Evolutionary conservation across 2,329 filamentous ascomycete genomes (phyloP).

Genomic region (Fusarium sp.): DNA sequence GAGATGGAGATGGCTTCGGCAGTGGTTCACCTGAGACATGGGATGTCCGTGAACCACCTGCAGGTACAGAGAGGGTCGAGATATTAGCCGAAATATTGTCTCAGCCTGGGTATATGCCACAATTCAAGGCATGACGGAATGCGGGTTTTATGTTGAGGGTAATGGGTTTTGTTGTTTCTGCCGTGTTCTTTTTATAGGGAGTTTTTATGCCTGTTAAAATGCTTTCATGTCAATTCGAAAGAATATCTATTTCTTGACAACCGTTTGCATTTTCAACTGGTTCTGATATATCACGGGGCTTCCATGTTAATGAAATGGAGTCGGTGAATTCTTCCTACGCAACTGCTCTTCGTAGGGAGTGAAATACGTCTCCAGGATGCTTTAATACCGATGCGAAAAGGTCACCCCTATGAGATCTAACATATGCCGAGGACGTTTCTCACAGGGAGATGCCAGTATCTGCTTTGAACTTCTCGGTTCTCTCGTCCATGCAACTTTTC

Average conservation of each 20-base stretch:
- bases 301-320: neutral
- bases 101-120: conserved; percentile 18
- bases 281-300: neutral
- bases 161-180: conserved; percentile 14
- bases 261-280: neutral
- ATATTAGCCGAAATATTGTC: neutral
- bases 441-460: neutral
- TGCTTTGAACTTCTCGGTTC: neutral
- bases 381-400: neutral
- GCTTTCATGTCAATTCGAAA: conserved; percentile 4
- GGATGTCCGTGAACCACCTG: neutral
- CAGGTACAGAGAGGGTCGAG: neutral
- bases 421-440: neutral
- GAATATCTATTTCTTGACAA: neutral
- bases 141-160: conserved; percentile 15
- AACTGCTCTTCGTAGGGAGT: neutral
- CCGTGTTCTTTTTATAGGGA: conserved; percentile 1
- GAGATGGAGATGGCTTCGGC: neutral
- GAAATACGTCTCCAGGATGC: neutral
- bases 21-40: neutral
- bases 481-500: neutral
- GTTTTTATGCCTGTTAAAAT: conserved; percentile 16
- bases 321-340: neutral
- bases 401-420: neutral
- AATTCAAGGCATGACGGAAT: conserved; percentile 10